phyloP scores from a whole-genome alignment of 306 rosid species.

The Dalbergia cochinchinensis region DNA sequence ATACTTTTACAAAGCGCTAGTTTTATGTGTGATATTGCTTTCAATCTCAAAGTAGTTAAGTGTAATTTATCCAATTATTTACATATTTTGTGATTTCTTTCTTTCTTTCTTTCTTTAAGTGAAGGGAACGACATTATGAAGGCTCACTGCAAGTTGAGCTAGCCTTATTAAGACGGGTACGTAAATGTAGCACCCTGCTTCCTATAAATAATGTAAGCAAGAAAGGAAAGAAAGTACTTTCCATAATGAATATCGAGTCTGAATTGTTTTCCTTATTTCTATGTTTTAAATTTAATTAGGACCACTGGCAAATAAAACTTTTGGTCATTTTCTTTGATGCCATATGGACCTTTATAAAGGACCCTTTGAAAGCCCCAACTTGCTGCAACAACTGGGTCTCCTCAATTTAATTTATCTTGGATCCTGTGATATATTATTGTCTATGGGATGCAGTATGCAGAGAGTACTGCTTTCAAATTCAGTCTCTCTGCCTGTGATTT shows the following conservation, averaged over 20 bases:
- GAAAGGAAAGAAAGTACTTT: not conserved
- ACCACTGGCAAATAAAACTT: slow-evolving; percentile 41
- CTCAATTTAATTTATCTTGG: slow-evolving; percentile 60
- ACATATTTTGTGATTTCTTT: too few relatives aligned
- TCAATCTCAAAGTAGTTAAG: too few relatives aligned
- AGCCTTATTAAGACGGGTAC: too few relatives aligned
- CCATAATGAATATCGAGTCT: not conserved
- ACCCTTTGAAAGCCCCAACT: slow-evolving; percentile 47
- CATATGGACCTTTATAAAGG: slow-evolving; percentile 31
- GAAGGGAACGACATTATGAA: too few relatives aligned
- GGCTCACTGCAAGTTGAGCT: too few relatives aligned
- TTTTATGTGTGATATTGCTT: too few relatives aligned
- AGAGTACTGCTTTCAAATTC: slow-evolving; percentile 43
- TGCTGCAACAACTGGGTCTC: slow-evolving; percentile 54
- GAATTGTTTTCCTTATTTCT: not conserved
- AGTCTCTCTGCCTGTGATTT: slow-evolving; percentile 54
- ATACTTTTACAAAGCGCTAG: too few relatives aligned
- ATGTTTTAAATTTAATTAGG: slow-evolving; percentile 13
- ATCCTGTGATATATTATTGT: slow-evolving; percentile 60
- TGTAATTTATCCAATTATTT: too few relatives aligned
- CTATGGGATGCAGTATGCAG: slow-evolving; percentile 16
- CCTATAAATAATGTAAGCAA: too few relatives aligned
- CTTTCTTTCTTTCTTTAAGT: too few relatives aligned
- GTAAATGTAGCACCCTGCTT: too few relatives aligned
- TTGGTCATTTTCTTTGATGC: slow-evolving; percentile 41